Evolutionary conservation across 345 rosid species (phyloP), one percentile per base, ranked within the genome.

Genomic region (Pugionium dolabratum): DNA sequence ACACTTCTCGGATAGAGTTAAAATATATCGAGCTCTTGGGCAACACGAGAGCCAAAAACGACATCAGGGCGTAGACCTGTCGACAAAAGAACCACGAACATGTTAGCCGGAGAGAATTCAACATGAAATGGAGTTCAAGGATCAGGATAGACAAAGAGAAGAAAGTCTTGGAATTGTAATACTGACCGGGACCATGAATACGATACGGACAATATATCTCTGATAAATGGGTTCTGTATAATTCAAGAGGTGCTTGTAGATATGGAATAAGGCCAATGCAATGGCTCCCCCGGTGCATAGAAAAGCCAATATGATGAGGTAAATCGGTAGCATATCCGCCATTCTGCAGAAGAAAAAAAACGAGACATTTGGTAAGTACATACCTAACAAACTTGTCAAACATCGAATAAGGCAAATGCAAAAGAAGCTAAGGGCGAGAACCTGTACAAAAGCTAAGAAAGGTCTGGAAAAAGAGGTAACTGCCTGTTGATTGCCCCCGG

Each of bases 1-100:
- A 95, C 99, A 89, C 91, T 85, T 95, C 99, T 43, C 97, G 77
- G 54, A 91, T 83, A 56, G 99, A 95, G 83, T 91, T 89, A 75
- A 91, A 91, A 64, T 89, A 89, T 50, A 95, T 95, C 11, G 99
- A 78, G 76, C 86, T 78, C 58, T 62, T 66, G 1, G 97, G 95
- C 46, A 91, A 61, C 28, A 89, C 75, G n/a, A 95, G 88, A 43
- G 97, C 73, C 80, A 91, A 75, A 75, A 95, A 91, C 27, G 97
- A 95, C 91, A 82, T 91, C 74, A 89, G 71, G 18, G 95, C 96
- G 77, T 88, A 95, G 44, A 95, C 84, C 97, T 94, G 86, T 64
- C 3, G 37, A 26, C 4, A 11, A 34, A 45, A 40, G 36, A 46
- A 47, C 1, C 2, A 60, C 47, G 11, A 64, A 37, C 57, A 48